These are phyloP conservation scores for Tetrapisispora namnaoensis DNA, from an alignment of 805 yeast genomes.

Conservation along the genomic window DNA sequence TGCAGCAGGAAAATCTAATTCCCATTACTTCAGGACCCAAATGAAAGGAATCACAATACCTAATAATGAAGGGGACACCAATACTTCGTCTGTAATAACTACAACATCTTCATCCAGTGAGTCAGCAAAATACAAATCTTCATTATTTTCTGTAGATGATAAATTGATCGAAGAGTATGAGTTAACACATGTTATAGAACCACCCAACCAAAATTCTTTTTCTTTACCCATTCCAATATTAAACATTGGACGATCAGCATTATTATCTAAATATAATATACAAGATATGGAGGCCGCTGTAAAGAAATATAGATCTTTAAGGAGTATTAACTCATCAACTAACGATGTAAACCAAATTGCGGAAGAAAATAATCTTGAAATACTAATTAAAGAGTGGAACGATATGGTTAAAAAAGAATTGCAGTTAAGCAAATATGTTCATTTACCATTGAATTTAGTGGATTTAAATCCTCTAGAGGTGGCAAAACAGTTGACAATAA, in stretches of 20 bases:
- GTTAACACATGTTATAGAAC: constrained; percentile 34
- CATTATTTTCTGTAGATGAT: constrained; percentile 30
- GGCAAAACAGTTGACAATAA: constrained; percentile 66
- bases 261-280: constrained; percentile 29
- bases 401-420: neutral
- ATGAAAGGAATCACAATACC: constrained; percentile 24
- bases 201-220: constrained; percentile 32
- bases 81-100: neutral
- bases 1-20: constrained; percentile 18
- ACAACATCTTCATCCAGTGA: constrained; percentile 19
- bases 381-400: constrained; percentile 6
- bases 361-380: neutral
- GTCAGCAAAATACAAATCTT: constrained; percentile 5
- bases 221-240: constrained; percentile 23
- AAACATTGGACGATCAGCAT: constrained; percentile 29
- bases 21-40: constrained; percentile 19
- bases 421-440: constrained; percentile 1
- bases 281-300: constrained; percentile 38
- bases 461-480: constrained; percentile 61
- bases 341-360: neutral
- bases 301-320: constrained; percentile 35
- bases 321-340: neutral
- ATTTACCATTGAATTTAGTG: constrained; percentile 14
- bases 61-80: neutral
- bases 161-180: constrained; percentile 53